Evolutionary conservation across 139 green algal genomes (phyloP).

Genomic region (Auxenochlorella protothecoides): DNA sequence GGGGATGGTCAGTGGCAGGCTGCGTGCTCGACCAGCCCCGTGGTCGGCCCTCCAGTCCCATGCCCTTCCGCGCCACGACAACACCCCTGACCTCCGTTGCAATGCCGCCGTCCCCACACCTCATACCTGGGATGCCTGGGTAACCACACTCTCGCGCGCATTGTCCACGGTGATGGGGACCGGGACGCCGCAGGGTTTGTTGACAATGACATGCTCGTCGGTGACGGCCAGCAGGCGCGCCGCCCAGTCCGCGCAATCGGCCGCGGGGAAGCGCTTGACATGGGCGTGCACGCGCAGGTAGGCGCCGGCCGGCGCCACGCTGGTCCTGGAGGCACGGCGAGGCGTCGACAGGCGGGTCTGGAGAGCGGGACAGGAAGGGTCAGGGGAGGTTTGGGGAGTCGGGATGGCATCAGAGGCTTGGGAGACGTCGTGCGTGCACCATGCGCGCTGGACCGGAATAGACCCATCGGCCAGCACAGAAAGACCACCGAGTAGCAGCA

Average conservation of each 20-base stretch:
- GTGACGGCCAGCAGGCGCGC: conserved; percentile 32
- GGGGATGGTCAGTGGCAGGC: not conserved
- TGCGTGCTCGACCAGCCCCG: not conserved
- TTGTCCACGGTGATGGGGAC: conserved; percentile 47
- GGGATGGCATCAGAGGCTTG: not conserved
- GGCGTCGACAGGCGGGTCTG: not conserved
- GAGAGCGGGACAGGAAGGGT: not conserved
- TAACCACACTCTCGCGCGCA: conserved; percentile 27
- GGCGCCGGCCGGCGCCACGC: conserved; percentile 6
- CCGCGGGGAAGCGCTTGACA: conserved; percentile 62
- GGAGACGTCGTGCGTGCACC: no score
- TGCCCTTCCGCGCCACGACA: no score
- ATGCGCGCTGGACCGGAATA: no score
- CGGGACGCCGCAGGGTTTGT: conserved; percentile 70
- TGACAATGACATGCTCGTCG: conserved; percentile 51
- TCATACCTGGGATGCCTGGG: conserved; percentile 25
- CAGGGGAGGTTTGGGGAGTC: not conserved
- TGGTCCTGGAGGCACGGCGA: not conserved
- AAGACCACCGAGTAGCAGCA: no score
- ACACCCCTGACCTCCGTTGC: no score
- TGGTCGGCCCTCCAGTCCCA: not conserved
- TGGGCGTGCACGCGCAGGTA: conserved; percentile 67
- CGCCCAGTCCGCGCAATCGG: conserved; percentile 29
- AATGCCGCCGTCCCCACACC: not conserved
- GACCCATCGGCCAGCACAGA: no score